Conservation (phyloP, 2,329 filamentous ascomycete species). For the Fusarium haematococcum region DNA sequence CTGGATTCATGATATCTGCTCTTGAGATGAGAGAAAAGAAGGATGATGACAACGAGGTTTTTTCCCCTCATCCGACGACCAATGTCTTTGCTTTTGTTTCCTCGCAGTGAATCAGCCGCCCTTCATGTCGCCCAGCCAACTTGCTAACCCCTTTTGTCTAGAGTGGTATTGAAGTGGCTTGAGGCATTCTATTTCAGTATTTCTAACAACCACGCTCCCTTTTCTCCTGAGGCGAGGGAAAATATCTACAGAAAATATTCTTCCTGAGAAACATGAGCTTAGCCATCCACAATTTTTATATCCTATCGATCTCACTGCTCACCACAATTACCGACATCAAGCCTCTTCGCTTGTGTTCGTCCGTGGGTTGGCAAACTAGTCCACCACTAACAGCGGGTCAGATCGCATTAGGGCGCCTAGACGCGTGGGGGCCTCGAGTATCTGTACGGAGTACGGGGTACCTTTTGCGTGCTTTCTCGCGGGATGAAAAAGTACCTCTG, state of each 20-base stretch:
- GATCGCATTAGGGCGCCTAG: background rate
- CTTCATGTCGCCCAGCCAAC: background rate
- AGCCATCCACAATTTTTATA: no score
- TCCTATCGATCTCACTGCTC: no score
- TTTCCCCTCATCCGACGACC: background rate
- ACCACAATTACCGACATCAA: background rate
- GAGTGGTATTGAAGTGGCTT: background rate
- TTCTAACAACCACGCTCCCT: background rate
- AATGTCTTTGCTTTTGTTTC: background rate
- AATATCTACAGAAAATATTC: background rate
- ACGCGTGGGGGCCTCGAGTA: background rate
- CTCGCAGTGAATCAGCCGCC: background rate
- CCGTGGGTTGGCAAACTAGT: background rate
- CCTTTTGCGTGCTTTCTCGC: background rate
- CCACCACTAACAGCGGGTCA: background rate
- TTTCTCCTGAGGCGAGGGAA: background rate
- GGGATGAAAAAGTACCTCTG: background rate
- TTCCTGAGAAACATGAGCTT: background rate
- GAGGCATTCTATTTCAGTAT: background rate
- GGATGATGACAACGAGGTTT: background rate
- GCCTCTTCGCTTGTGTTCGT: background rate
- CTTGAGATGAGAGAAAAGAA: background rate
- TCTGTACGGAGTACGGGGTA: background rate
- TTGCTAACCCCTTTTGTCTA: background rate
- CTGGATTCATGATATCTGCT: background rate